Conservation (phyloP, 2,329 filamentous ascomycete species). For the Phaeomoniella chlamydospora region DNA sequence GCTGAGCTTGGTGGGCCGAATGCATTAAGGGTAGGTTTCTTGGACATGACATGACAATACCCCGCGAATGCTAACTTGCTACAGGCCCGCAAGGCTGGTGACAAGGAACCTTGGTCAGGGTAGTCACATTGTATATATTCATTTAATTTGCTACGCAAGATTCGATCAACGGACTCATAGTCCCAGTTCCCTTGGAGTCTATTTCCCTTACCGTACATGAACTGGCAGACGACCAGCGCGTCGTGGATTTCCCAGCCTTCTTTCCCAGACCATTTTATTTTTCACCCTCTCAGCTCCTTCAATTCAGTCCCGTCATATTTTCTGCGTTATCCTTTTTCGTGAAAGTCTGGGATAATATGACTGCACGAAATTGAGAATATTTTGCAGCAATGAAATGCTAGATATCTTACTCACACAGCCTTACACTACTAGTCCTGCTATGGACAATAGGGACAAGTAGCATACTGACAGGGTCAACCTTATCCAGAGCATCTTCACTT, state of each 20-base stretch:
- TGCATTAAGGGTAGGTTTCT: slow-evolving; percentile 48
- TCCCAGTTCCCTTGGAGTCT: too few relatives aligned
- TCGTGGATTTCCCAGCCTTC: slow-evolving; percentile 1
- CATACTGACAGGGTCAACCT: too few relatives aligned
- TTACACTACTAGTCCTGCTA: too few relatives aligned
- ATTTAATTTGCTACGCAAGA: neutral
- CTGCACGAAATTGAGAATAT: too few relatives aligned
- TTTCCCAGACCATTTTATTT: neutral
- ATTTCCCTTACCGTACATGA: too few relatives aligned
- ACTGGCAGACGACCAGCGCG: too few relatives aligned
- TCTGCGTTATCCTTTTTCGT: neutral
- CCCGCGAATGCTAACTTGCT: neutral
- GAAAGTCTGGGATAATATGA: too few relatives aligned
- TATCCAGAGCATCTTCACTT: too few relatives aligned
- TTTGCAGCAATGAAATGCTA: too few relatives aligned
- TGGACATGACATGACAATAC: neutral
- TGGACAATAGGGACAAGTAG: too few relatives aligned
- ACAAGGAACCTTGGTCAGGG: neutral
- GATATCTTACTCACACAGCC: too few relatives aligned
- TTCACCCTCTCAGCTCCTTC: neutral
- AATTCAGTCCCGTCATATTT: neutral
- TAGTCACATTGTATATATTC: neutral
- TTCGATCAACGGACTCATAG: too few relatives aligned
- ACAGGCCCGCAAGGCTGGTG: neutral
- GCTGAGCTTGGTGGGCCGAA: slow-evolving; percentile 59